Evolutionary conservation across 441 rosid species (phyloP).

Genomic region (Brassica balearica): DNA sequence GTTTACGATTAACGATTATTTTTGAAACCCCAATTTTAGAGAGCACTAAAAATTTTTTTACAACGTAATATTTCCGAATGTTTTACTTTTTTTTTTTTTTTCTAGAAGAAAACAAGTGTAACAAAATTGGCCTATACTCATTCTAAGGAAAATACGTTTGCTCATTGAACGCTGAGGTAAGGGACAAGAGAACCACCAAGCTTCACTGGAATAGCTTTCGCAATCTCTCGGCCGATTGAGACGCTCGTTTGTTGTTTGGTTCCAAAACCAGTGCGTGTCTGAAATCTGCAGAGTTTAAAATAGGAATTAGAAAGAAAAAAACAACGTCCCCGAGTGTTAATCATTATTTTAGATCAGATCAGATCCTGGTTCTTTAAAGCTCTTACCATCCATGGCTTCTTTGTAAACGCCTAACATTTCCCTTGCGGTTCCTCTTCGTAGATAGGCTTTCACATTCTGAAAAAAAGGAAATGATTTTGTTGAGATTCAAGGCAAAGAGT

Average conservation of each 20-base stretch:
- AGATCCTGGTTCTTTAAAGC: conserved; percentile 11
- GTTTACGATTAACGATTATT: conserved; percentile 16
- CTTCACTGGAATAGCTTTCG: conserved; percentile 68
- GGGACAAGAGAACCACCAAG: conserved; percentile 29
- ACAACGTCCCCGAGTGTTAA: neutral
- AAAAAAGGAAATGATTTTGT: neutral
- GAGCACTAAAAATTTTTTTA: neutral
- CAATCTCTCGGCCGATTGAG: conserved; percentile 75
- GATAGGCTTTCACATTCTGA: conserved; percentile 89
- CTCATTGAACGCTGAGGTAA: conserved; percentile 14
- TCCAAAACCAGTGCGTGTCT: conserved; percentile 80
- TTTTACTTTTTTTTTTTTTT: neutral
- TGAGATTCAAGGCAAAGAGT: conserved; percentile 14
- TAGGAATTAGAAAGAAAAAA: no score
- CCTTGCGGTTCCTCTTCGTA: conserved; percentile 96
- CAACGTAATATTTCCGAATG: neutral
- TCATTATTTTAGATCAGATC: neutral
- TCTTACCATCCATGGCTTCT: conserved; percentile 87
- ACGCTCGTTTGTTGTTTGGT: conserved; percentile 92
- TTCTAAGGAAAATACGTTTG: conserved; percentile 29
- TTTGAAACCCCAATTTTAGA: conserved; percentile 28
- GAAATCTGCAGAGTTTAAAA: conserved; percentile 63
- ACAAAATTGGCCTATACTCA: conserved; percentile 45
- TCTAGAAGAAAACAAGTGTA: conserved; percentile 17
- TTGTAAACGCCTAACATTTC: conserved; percentile 81